Evolutionary conservation across 164 flowering plant species (phyloP), one percentile per base, ranked within the genome.

Genomic region (Kalanchoe fedtschenkoi): DNA sequence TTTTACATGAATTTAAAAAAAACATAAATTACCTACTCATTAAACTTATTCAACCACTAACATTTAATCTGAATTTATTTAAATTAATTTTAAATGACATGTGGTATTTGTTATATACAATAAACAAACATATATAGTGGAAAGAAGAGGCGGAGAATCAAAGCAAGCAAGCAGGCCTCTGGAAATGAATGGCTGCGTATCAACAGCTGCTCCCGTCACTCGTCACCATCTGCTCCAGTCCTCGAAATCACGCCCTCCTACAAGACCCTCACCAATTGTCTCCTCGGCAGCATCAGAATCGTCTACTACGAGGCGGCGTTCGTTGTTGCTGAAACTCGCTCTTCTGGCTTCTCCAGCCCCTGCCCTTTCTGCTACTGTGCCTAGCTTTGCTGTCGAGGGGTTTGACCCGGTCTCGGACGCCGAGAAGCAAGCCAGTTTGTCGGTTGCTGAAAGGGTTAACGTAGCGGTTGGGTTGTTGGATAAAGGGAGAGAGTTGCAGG

Each of bases 401-500:
- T 81, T 66, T 68, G 81, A 83, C 67, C 85, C 84, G 1, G 74
- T 80, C 2, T 76, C 70, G 58, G 43, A 72, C 28, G 71, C 70
- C 3, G 84, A 81, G 73, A 71, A 68, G 70, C 75, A 76, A 5
- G 83, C 84, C 0, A 81, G 86, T 38, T 58, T 44, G 7, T 16
- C 53, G 2, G 61, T 78, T 22, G 64, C 84, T 24, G 65, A 32
- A 22, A 71, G 89, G 46, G 63, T 84, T 3, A 53, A 76, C 0
- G 72, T 75, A 19, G 89, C 86, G 2, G 62, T 84, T 21, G 77
- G 66, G 26, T 70, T 83, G 72, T 75, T 83, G 37, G 88, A 83
- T 60, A 80, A 66, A 70, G 88, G 84, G 1, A 76, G 73, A 62
- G 84, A 81, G 19, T 78, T 81, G 69, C 86, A 84, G 75, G 89